These are phyloP conservation scores for Arabidopsis arenosa DNA, from an alignment of 345 rosid species.

Conservation along the genomic window DNA sequence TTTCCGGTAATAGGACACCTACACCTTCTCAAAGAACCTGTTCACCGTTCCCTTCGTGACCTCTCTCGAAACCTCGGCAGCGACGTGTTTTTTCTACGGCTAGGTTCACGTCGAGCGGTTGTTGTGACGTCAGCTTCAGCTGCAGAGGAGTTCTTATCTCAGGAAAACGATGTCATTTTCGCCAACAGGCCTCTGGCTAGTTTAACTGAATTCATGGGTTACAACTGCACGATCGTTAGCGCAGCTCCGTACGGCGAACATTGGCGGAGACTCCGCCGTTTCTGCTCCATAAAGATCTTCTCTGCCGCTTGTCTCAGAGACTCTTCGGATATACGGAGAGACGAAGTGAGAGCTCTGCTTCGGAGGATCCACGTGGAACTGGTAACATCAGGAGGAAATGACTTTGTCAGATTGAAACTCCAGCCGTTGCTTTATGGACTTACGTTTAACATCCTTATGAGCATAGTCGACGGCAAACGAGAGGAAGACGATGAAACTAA, in stretches of 20 bases:
- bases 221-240: constrained; percentile 46
- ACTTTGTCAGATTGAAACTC: not conserved
- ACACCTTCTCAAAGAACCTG: constrained; percentile 44
- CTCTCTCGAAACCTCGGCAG: constrained; percentile 48
- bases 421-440: constrained; percentile 38
- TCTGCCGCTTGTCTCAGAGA: constrained; percentile 43
- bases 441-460: constrained; percentile 46
- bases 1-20: constrained; percentile 35
- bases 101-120: constrained; percentile 47
- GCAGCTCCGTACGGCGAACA: constrained; percentile 51
- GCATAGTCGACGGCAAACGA: constrained; percentile 48
- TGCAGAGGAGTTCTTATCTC: constrained; percentile 50
- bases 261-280: constrained; percentile 63
- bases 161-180: constrained; percentile 48
- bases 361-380: not conserved
- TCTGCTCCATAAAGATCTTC: constrained; percentile 46
- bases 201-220: constrained; percentile 24
- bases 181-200: constrained; percentile 51
- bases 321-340: constrained; percentile 25
- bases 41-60: constrained; percentile 34
- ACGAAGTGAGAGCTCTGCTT: constrained; percentile 45
- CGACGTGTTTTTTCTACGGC: constrained; percentile 44
- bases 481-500: constrained; percentile 42
- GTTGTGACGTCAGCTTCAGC: constrained; percentile 46
- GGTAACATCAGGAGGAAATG: not conserved